Evolutionary conservation across 140 eudicot genomes (phyloP).

Genomic region (Bidens hawaiensis): DNA sequence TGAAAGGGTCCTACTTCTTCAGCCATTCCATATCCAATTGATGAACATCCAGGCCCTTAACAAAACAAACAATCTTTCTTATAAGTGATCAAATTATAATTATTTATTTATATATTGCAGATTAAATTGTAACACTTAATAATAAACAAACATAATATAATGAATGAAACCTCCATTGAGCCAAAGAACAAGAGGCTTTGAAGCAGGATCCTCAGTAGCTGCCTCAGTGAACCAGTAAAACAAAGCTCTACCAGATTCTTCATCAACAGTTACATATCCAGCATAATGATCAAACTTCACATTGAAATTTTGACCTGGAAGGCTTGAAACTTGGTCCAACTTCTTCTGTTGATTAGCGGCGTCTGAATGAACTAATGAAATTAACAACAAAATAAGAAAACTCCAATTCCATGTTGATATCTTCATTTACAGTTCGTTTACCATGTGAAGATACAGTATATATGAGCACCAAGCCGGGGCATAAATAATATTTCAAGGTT

Average conservation of each 20-base stretch:
- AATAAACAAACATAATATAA: too few relatives aligned
- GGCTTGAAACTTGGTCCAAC: conserved; percentile 39
- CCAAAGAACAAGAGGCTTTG: conserved; percentile 85
- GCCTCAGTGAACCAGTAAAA: conserved; percentile 84
- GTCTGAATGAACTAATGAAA: conserved; percentile 28
- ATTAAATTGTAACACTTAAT: neutral
- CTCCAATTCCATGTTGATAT: conserved; percentile 41
- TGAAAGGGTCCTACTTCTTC: conserved; percentile 95
- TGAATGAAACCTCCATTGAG: conserved; percentile 55
- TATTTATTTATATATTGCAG: too few relatives aligned
- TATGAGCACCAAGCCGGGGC: neutral
- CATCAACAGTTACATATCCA: conserved; percentile 65
- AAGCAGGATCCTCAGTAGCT: conserved; percentile 68
- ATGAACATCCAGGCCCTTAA: conserved; percentile 95
- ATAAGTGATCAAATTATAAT: neutral
- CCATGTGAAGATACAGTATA: neutral
- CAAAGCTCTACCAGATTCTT: conserved; percentile 60
- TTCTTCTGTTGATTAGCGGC: conserved; percentile 40
- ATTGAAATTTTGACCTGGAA: conserved; percentile 70
- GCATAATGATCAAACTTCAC: conserved; percentile 68
- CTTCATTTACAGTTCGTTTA: conserved; percentile 19
- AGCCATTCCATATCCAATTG: conserved; percentile 79
- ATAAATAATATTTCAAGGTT: neutral
- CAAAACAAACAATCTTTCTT: neutral
- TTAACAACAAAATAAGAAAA: conserved; percentile 20